Evolutionary conservation across 768 basidiomycete species (phyloP).

Genomic region (Lactarius indigo): DNA sequence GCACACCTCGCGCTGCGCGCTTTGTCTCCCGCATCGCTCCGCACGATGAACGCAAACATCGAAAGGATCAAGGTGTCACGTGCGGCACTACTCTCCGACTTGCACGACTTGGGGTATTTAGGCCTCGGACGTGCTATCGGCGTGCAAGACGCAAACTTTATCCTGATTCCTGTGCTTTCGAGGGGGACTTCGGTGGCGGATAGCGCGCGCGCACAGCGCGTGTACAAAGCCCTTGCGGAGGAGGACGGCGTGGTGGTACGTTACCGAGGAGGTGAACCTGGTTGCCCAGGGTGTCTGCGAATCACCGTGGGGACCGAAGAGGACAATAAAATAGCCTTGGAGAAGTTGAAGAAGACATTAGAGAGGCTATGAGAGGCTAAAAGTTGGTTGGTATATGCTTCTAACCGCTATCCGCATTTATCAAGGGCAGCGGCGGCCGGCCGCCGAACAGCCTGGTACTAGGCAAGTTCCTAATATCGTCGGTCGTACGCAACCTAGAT

Average conservation of each 20-base stretch:
- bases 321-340: conserved; percentile 65
- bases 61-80: conserved; percentile 58
- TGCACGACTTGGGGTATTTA: conserved; percentile 45
- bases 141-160: conserved; percentile 85
- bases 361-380: conserved; percentile 26
- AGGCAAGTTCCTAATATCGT: no score
- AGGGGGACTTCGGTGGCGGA: conserved; percentile 45
- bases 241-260: conserved; percentile 84
- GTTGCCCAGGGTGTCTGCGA: conserved; percentile 83
- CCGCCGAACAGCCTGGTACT: no score
- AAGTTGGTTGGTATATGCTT: not conserved
- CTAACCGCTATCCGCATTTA: not conserved
- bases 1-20: conserved; percentile 79
- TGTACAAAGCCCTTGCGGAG: conserved; percentile 85
- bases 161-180: conserved; percentile 73
- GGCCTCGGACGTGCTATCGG: conserved; percentile 73
- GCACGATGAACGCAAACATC: conserved; percentile 63
- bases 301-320: conserved; percentile 84
- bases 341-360: conserved; percentile 51
- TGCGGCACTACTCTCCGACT: conserved; percentile 43
- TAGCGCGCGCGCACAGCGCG: conserved; percentile 53
- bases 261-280: conserved; percentile 80
- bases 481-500: no score
- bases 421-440: not conserved
- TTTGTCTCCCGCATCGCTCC: conserved; percentile 61